Conservation (phyloP, 345 rosid species). For the Pistacia vera region DNA sequence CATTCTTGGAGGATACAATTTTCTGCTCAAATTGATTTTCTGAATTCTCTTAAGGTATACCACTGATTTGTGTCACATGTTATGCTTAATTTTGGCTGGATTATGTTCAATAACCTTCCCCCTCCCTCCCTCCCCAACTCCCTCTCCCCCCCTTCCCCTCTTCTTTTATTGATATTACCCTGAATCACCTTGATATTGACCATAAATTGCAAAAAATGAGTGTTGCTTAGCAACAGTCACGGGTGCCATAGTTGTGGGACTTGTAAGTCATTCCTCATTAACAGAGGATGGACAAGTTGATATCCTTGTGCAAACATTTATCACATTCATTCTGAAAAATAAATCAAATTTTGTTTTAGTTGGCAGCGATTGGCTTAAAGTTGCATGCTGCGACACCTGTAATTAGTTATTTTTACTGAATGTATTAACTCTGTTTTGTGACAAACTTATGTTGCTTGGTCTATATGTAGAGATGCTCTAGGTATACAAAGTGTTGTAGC, state of each 20-base stretch:
- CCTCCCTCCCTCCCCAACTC: too few species aligned
- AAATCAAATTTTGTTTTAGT: background rate
- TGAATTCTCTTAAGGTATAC: too few species aligned
- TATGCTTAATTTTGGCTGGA: background rate
- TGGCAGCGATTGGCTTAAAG: background rate
- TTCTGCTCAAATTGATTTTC: too few species aligned
- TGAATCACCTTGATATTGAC: background rate
- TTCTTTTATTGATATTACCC: background rate
- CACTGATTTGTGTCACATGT: too few species aligned
- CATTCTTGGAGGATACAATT: too few species aligned
- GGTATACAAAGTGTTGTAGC: conserved; percentile 95
- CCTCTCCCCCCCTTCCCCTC: background rate
- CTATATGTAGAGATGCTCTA: conserved; percentile 60
- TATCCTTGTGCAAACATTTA: background rate
- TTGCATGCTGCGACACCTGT: background rate
- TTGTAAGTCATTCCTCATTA: background rate
- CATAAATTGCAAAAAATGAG: background rate
- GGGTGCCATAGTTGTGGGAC: background rate
- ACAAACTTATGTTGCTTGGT: conserved; percentile 18
- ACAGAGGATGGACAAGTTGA: background rate
- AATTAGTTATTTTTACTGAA: background rate
- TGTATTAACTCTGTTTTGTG: background rate
- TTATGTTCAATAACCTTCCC: background rate
- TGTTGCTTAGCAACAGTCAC: too few species aligned
- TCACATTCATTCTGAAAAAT: background rate